Evolutionary conservation across 257 asterid genomes (phyloP).

Genomic region (Gynochthodes officinalis): DNA sequence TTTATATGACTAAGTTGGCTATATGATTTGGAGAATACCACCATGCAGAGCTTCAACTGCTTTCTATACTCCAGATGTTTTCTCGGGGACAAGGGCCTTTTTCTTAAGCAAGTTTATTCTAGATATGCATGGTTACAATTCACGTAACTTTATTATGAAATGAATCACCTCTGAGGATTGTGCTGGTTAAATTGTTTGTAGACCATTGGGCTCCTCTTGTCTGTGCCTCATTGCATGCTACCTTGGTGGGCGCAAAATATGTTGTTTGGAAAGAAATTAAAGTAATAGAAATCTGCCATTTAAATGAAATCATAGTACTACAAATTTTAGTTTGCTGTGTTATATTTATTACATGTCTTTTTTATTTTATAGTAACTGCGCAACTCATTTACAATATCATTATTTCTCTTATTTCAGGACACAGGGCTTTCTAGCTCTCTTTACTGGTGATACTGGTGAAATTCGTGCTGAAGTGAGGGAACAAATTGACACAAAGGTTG

Average conservation of each 20-base stretch:
- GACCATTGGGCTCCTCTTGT: background rate
- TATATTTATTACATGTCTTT: background rate
- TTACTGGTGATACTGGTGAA: slow-evolving; percentile 92
- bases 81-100: background rate
- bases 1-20: background rate
- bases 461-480: slow-evolving; percentile 95
- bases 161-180: background rate
- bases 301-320: background rate
- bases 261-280: background rate
- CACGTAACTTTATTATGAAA: background rate
- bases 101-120: no score
- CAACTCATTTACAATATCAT: background rate
- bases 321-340: background rate
- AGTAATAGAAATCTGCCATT: background rate
- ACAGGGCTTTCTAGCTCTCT: slow-evolving; percentile 88
- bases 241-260: background rate
- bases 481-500: slow-evolving; percentile 93
- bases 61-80: background rate
- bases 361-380: background rate
- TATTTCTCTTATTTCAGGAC: slow-evolving; percentile 48
- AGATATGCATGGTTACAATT: background rate
- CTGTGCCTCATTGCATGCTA: background rate
- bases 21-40: background rate
- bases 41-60: background rate
- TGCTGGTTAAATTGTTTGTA: background rate